Percentiles rank a stretch among this genome's conserved stretches.
Conservation (phyloP, 371 early-diverging fungal species). For the Paraphysoderma sedebokerense region DNA sequence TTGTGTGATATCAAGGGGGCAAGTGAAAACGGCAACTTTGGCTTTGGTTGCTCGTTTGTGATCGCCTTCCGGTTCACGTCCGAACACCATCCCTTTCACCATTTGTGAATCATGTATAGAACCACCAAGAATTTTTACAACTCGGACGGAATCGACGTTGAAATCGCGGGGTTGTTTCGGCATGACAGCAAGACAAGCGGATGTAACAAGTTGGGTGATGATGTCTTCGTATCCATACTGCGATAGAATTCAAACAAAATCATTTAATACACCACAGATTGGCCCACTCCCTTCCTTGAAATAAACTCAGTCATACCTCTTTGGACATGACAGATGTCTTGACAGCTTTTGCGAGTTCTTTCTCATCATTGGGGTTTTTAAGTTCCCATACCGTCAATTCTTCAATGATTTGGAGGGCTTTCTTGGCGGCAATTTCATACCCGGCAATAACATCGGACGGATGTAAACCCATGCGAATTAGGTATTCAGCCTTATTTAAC, state of each 20-base stretch:
- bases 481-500: slow-evolving; percentile 77
- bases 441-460: slow-evolving; percentile 88
- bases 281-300: too few species aligned
- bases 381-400: slow-evolving; percentile 50
- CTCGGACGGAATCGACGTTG: slow-evolving; percentile 88
- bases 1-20: slow-evolving; percentile 84
- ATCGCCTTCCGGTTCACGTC: slow-evolving; percentile 77
- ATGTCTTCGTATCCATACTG: slow-evolving; percentile 88
- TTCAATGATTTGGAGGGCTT: slow-evolving; percentile 63
- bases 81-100: slow-evolving; percentile 97
- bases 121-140: slow-evolving; percentile 95
- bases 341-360: slow-evolving; percentile 52
- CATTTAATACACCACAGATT: too few species aligned
- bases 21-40: slow-evolving; percentile 93
- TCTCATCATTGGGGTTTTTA: slow-evolving; percentile 24
- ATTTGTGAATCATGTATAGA: slow-evolving; percentile 80
- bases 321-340: slow-evolving; percentile 69
- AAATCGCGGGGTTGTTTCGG: slow-evolving; percentile 69
- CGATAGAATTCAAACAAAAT: too few species aligned
- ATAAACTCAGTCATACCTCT: too few species aligned
- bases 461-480: slow-evolving; percentile 85
- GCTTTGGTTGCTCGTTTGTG: slow-evolving; percentile 53
- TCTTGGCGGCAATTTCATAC: slow-evolving; percentile 72
- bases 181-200: slow-evolving; percentile 81
- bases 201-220: slow-evolving; percentile 57